Conservation (phyloP, 768 basidiomycete genomes). For the Lactifluus rugatus region DNA sequence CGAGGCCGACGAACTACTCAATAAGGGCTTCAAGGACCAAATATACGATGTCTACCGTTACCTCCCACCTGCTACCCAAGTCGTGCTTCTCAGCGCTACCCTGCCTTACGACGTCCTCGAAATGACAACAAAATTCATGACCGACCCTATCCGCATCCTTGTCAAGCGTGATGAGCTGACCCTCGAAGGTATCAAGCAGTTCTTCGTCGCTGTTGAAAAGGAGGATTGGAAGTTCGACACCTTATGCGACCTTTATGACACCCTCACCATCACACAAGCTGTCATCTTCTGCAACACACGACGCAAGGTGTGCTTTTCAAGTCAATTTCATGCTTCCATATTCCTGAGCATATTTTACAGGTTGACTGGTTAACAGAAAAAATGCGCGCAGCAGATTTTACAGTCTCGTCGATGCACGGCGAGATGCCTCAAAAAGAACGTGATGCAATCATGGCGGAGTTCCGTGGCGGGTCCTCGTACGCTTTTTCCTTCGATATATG, state of each 20-base stretch:
- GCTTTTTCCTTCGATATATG: constrained; percentile 25
- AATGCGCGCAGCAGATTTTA: constrained; percentile 98
- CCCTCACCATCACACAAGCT: constrained; percentile 96
- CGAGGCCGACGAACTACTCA: constrained; percentile 92
- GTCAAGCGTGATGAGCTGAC: constrained; percentile 99
- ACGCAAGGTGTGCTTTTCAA: constrained; percentile 60
- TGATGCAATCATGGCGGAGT: constrained; percentile 95
- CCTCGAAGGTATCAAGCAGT: constrained; percentile 91
- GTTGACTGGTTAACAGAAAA: constrained; percentile 99
- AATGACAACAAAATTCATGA: constrained; percentile 99
- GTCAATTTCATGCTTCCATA: not conserved
- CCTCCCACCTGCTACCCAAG: constrained; percentile 93
- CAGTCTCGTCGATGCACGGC: constrained; percentile 92
- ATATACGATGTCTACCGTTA: constrained; percentile 99
- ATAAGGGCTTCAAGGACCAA: constrained; percentile 98
- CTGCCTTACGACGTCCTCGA: constrained; percentile 95
- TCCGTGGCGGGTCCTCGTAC: constrained; percentile 86
- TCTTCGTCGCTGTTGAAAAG: constrained; percentile 98
- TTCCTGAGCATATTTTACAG: constrained; percentile 28
- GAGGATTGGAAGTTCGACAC: constrained; percentile 99
- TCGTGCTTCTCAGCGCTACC: constrained; percentile 92
- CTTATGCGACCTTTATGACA: constrained; percentile 94
- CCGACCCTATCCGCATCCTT: constrained; percentile 93
- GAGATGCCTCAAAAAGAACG: constrained; percentile 95
- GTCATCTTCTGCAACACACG: constrained; percentile 99